Conservation (phyloP, 306 rosid genomes). For the Cicer bijugum region DNA sequence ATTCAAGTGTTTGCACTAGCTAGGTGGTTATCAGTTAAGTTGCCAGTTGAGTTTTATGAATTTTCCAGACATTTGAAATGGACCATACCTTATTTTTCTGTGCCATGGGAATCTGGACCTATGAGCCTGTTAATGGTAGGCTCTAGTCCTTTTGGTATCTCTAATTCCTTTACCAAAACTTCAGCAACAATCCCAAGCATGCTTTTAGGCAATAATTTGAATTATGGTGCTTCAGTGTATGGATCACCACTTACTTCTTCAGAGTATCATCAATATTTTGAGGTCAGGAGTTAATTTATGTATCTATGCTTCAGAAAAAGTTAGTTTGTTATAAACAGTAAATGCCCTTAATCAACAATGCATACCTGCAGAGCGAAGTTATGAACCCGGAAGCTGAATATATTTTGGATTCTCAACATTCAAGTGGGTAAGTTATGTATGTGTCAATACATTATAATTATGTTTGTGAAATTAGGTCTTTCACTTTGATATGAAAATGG, state of each 20-base stretch:
- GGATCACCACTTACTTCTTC: conserved; percentile 80
- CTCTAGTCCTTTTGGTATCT: conserved; percentile 56
- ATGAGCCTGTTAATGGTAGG: conserved; percentile 50
- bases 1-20: conserved; percentile 86
- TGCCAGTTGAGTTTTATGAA: conserved; percentile 83
- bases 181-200: conserved; percentile 44
- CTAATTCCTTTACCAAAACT: conserved; percentile 51
- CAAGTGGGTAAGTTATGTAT: conserved; percentile 57
- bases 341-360: conserved; percentile 23
- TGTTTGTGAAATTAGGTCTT: conserved; percentile 19
- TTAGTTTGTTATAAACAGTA: conserved; percentile 24
- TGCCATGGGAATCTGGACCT: conserved; percentile 76
- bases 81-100: conserved; percentile 74
- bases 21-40: conserved; percentile 73
- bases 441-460: not conserved
- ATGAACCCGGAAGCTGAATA: conserved; percentile 74
- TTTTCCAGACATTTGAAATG: conserved; percentile 70
- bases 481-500: conserved; percentile 21
- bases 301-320: not conserved
- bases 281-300: conserved; percentile 56
- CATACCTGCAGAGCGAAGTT: conserved; percentile 60
- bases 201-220: conserved; percentile 48
- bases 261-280: conserved; percentile 77
- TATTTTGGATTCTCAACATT: conserved; percentile 57
- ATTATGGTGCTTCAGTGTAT: conserved; percentile 52